phyloP scores from a whole-genome alignment of 2,329 filamentous ascomycete genomes.

The Scedosporium apiospermum region DNA sequence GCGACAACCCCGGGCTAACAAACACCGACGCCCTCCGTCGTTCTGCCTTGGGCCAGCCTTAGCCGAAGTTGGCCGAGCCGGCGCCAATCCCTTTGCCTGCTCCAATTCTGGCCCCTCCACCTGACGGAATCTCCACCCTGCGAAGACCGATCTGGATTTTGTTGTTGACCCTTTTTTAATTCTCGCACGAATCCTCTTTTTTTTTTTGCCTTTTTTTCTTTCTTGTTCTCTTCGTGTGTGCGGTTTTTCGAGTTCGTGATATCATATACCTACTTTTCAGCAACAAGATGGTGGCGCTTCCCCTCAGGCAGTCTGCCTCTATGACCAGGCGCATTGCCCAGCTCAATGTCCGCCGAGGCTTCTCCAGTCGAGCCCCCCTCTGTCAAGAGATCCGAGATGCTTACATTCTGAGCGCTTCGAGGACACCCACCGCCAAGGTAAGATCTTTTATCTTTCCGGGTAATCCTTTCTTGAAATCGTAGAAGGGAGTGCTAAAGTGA shows the following conservation, averaged over 20 bases:
- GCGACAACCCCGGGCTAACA: neutral
- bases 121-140: conserved; percentile 1
- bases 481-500: neutral
- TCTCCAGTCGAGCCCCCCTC: conserved; percentile 34
- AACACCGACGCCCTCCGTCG: neutral
- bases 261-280: neutral
- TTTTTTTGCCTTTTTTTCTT: neutral
- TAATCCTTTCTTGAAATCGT: neutral
- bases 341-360: conserved; percentile 15
- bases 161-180: neutral
- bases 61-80: conserved; percentile 5
- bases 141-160: no score
- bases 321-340: conserved; percentile 17
- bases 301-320: conserved; percentile 28
- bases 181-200: neutral
- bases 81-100: neutral
- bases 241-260: neutral
- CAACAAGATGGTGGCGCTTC: conserved; percentile 4
- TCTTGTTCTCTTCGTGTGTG: neutral
- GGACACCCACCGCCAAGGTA: conserved; percentile 87
- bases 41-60: neutral
- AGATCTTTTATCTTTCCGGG: neutral
- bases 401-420: conserved; percentile 83
- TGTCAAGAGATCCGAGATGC: conserved; percentile 72
- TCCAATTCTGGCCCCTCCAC: neutral